Percentiles rank a stretch among this genome's conserved stretches.
These are phyloP conservation scores for Ustilago crameri DNA, from an alignment of 1,284 basidiomycete genomes.

Conservation along the genomic window DNA sequence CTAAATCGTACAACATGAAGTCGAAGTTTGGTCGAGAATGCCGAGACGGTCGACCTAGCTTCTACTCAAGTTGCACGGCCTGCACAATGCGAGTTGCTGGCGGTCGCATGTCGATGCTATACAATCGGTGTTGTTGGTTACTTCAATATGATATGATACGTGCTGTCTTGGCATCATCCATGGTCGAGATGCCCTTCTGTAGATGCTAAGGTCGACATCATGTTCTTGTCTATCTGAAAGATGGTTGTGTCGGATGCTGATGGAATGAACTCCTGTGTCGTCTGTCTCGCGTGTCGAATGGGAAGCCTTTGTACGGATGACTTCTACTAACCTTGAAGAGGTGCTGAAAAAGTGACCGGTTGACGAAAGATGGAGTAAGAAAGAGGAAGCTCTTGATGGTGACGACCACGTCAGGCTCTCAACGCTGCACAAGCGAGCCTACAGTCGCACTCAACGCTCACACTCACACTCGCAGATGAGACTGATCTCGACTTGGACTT, in stretches of 20 bases:
- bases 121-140: conserved; percentile 6
- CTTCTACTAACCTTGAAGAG: conserved; percentile 49
- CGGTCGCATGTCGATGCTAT: not conserved
- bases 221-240: not conserved
- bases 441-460: not conserved
- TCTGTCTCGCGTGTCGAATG: conserved; percentile 1
- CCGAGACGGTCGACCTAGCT: too few relatives aligned
- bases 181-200: conserved; percentile 9
- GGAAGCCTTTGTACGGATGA: conserved; percentile 3
- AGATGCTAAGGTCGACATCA: conserved; percentile 1
- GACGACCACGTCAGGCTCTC: conserved; percentile 1
- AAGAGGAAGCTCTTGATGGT: conserved; percentile 1
- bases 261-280: conserved; percentile 3
- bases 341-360: conserved; percentile 43
- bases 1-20: too few relatives aligned
- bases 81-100: not conserved
- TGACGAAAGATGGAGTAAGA: conserved; percentile 41
- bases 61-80: too few relatives aligned
- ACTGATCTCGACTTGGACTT: not conserved
- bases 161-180: conserved; percentile 12
- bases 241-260: not conserved
- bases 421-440: conserved; percentile 1
- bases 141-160: not conserved
- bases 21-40: too few relatives aligned
- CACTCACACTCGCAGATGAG: too few relatives aligned